Base-by-base conservation (phyloP, 352 stramenopile species). In the Globisporangium nagaii region DNA sequence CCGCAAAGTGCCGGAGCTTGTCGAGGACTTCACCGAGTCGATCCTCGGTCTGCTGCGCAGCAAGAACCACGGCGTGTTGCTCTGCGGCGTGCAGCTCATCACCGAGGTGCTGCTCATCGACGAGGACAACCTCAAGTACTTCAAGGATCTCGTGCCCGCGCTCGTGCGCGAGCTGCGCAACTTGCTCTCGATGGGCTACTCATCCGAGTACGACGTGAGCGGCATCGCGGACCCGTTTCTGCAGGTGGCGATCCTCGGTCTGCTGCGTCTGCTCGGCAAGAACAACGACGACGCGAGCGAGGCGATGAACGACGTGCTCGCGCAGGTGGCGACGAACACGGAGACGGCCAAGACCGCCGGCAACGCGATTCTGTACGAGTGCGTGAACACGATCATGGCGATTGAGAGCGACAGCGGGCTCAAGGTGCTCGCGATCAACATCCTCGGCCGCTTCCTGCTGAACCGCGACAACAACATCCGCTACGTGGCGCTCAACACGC, bases 391-490 rank as follows among this genome's bases (percentile, higher is more conserved):
- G 4, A 99, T 99, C 68, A 99, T 99, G 95, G 82, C 83, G 15
- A 97, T 99, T 45, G 94, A 99, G 68, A 98, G 87, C 66, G 96
- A 99, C 70, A 96, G 93, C 55, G 93, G 95, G 11, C 84, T 99
- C 4, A 85, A 96, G 34, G 91, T 99, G 22, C 75, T 99, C 31
- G 96, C 96, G 25, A 96, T 99, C 55, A 99, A 99, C 75, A 99
- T 99, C 60, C 79, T 99, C 24, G 98, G 98, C 45, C 89, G 97
- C 32, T 99, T 99, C 65, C 63, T 99, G 44, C 81, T 99, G 11
- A 99, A 99, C 71, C 90, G 96, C 13, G 97, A 99, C 83, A 99
- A 99, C 75, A 99, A 99, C 71, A 99, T 99, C 72, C 93, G 97
- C 20, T 99, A 99, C 66, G 97, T 99, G 31, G 98, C 97, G 28